These are phyloP conservation scores for Capronia coronata DNA, from an alignment of 2,329 filamentous ascomycete species.

Conservation along the genomic window DNA sequence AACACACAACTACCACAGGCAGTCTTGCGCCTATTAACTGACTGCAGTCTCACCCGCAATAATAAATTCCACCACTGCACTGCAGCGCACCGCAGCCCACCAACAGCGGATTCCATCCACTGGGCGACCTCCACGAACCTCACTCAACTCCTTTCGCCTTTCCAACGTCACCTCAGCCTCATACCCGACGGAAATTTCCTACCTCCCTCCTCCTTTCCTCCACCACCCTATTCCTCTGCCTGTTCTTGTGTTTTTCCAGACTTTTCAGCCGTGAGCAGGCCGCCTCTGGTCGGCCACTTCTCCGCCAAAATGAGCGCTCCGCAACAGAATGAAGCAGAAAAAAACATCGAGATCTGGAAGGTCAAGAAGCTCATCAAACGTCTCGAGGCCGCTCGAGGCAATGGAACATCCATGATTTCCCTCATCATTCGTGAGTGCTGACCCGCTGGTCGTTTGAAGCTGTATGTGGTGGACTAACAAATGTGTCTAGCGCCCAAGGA, in stretches of 20 bases:
- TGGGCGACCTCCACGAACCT: conserved; percentile 4
- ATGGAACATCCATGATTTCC: conserved; percentile 99
- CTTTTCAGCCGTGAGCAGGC: conserved; percentile 12
- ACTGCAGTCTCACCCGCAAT: background rate
- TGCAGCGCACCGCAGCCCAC: background rate
- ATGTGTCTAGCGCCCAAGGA: conserved; percentile 75
- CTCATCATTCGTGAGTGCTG: conserved; percentile 81
- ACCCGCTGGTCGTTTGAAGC: conserved; percentile 17
- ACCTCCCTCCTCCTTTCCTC: background rate
- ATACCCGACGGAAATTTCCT: background rate
- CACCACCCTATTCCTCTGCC: conserved; percentile 2
- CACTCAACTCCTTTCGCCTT: too few species aligned
- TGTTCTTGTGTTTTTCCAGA: conserved; percentile 8
- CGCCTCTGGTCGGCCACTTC: conserved; percentile 15
- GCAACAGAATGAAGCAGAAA: conserved; percentile 89
- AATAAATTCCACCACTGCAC: background rate
- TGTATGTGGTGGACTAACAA: conserved; percentile 26
- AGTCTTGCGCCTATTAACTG: background rate
- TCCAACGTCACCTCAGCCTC: conserved; percentile 17
- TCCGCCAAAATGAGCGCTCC: conserved; percentile 69
- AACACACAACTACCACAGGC: too few species aligned
- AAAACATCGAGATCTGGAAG: conserved; percentile 87
- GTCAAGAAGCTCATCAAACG: conserved; percentile 99
- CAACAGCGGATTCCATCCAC: conserved; percentile 3
- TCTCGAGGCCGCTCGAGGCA: conserved; percentile 91